These are phyloP conservation scores for Fusarium sp. DNA, from an alignment of 2,329 filamentous ascomycete genomes.

Conservation along the genomic window DNA sequence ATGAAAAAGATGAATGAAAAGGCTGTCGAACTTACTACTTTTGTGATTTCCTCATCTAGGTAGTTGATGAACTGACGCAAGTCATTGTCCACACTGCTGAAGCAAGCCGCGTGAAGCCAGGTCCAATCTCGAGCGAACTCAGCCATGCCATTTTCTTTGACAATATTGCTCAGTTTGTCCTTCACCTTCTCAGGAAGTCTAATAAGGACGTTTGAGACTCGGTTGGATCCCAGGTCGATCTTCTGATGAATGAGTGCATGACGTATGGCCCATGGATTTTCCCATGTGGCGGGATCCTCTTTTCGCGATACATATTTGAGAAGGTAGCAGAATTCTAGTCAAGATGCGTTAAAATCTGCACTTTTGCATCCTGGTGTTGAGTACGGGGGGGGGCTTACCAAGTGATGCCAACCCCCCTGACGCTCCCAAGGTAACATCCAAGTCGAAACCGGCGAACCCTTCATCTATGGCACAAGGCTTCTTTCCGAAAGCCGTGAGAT, in stretches of 20 bases:
- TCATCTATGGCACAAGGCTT: background rate
- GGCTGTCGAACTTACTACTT: background rate
- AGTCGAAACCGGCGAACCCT: slow-evolving; percentile 4
- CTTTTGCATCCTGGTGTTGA: background rate
- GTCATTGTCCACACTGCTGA: background rate
- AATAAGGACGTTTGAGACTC: background rate
- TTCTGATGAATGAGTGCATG: slow-evolving; percentile 8
- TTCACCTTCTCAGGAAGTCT: background rate
- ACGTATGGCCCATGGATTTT: slow-evolving; percentile 2
- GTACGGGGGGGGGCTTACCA: background rate
- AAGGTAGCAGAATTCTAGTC: background rate
- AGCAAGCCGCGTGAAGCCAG: background rate
- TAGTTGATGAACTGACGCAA: slow-evolving; percentile 6
- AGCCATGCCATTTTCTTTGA: background rate
- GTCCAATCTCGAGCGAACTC: background rate
- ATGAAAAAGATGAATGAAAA: too few relatives aligned
- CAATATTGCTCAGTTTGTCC: background rate
- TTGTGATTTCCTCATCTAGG: slow-evolving; percentile 1
- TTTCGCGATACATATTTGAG: background rate
- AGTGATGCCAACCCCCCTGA: background rate
- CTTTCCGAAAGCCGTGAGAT: background rate
- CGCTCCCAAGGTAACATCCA: background rate
- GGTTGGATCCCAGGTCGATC: background rate
- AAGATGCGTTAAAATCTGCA: background rate
- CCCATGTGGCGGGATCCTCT: background rate